A percentile compares a stretch with the other conserved stretches of the same genome.
Conservation (phyloP, 495 filamentous ascomycete species). For the Rhizodiscina lignyota region DNA sequence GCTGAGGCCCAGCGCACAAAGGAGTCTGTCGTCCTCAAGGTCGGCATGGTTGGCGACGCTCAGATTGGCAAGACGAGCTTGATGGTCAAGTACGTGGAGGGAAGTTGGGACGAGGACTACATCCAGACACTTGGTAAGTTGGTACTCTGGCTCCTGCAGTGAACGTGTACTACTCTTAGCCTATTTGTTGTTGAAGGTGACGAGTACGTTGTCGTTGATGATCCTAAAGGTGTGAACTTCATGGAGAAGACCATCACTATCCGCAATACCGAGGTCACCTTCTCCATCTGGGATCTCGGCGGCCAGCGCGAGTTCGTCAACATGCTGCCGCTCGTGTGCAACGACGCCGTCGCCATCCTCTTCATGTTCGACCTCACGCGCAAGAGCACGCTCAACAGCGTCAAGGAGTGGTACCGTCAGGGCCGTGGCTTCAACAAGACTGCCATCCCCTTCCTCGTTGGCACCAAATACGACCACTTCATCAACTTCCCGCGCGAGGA, state of each 20-base stretch:
- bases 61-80: conserved; percentile 97
- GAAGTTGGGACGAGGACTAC: conserved; percentile 98
- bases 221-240: conserved; percentile 71
- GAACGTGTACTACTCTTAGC: neutral
- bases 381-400: conserved; percentile 95
- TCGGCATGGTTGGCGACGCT: conserved; percentile 97
- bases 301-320: conserved; percentile 98
- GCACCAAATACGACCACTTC: conserved; percentile 98
- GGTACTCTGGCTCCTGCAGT: neutral
- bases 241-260: conserved; percentile 99
- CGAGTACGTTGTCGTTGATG: no score
- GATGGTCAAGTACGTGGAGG: conserved; percentile 99
- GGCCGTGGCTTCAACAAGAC: conserved; percentile 98
- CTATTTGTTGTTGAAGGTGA: no score
- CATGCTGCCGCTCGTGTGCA: conserved; percentile 96
- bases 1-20: conserved; percentile 36
- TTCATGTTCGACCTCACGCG: conserved; percentile 99
- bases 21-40: conserved; percentile 94
- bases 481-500: conserved; percentile 95
- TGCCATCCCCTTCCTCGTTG: conserved; percentile 88
- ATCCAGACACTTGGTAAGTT: conserved; percentile 83
- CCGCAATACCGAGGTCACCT: conserved; percentile 98
- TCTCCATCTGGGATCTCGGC: conserved; percentile 97
- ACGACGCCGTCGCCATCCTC: conserved; percentile 92
- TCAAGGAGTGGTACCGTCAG: conserved; percentile 99